Base-by-base conservation (phyloP, 371 early-diverging fungal species). In the Phascolomyces articulosus region DNA sequence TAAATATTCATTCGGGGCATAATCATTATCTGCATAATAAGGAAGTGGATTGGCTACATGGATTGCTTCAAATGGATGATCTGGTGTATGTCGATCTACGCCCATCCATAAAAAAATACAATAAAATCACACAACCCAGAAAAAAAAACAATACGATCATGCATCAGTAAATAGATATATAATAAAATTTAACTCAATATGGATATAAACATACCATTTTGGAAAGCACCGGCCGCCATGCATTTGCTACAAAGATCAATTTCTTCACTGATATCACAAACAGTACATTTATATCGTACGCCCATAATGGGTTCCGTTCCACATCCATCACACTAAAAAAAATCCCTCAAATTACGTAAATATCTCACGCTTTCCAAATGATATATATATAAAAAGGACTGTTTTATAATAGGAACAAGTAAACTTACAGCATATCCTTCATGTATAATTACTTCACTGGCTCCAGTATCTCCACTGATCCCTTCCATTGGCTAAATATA, bases 301-400 rank as follows among this genome's bases (percentile, higher is more conserved):
- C 89, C 89, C 23, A 85, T 69, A 61, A 89, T 89, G 4, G 89
- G 89, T 48, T 87, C 87, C 31, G 77, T 74, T 15, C 85, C 85
- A 67, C 89, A 89, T 8, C 70, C 70, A 73, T 85, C 84, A 59
- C 87, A 89, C 89, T 77, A 62, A 62, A 24, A 6, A 31, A 61
- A 57, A 28, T 34, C 56, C 56, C 20, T 55, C 56, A 55, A 34
- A 34, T 9, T 11, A 34, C 34, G 34, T 9, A 34, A 34, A 11
- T 34, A 34, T 6, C 34, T 9, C 34, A 34, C 34, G 2, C 34
- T 9, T n/a, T n/a, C n/a, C 34, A 34, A 13, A 44, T 44, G 16
- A 44, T 44, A 44, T n/a, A 44, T 44, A n/a, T 44, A n/a, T 7
- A 44, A 8, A 44, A 13, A 2, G 0, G 11, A 4, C 8, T n/a